phyloP scores from a whole-genome alignment of 1,139 yeast species.

The Wickerhamomyces sp. region DNA sequence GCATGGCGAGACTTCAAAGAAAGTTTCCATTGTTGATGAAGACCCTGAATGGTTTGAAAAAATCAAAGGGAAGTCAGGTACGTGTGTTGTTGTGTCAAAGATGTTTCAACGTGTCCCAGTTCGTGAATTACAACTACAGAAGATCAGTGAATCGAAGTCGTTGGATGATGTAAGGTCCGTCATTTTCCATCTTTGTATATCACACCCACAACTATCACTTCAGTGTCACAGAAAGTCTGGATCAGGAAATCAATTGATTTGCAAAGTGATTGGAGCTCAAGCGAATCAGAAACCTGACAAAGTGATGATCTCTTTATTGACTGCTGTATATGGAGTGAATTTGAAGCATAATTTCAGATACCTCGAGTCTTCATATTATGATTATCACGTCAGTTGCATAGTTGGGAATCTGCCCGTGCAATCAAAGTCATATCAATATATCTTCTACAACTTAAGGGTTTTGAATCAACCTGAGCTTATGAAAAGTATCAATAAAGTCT shows the following conservation, averaged over 20 bases:
- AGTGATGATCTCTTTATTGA: conserved; percentile 11
- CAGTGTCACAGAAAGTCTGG: conserved; percentile 17
- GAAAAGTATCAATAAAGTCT: conserved; percentile 27
- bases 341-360: conserved; percentile 18
- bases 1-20: conserved; percentile 5
- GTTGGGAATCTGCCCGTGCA: conserved; percentile 28
- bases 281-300: neutral
- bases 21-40: conserved; percentile 10
- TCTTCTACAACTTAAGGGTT: conserved; percentile 41
- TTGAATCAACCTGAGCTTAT: conserved; percentile 23
- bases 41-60: conserved; percentile 3
- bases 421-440: conserved; percentile 38
- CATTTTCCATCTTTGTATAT: conserved; percentile 31
- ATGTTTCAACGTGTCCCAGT: conserved; percentile 57
- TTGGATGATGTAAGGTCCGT: conserved; percentile 31
- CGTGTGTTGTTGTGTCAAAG: conserved; percentile 41
- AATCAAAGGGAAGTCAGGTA: conserved; percentile 36
- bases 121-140: conserved; percentile 34
- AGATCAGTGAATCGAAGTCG: conserved; percentile 19
- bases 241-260: conserved; percentile 2
- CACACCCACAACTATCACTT: conserved; percentile 27
- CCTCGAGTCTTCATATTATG: conserved; percentile 24
- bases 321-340: conserved; percentile 22
- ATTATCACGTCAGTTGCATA: conserved; percentile 27
- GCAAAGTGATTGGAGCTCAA: conserved; percentile 5